Evolutionary conservation across 805 yeast genomes (phyloP), one percentile per base, ranked within the genome.

Genomic region (Cyberlindnera misumaiensis): DNA sequence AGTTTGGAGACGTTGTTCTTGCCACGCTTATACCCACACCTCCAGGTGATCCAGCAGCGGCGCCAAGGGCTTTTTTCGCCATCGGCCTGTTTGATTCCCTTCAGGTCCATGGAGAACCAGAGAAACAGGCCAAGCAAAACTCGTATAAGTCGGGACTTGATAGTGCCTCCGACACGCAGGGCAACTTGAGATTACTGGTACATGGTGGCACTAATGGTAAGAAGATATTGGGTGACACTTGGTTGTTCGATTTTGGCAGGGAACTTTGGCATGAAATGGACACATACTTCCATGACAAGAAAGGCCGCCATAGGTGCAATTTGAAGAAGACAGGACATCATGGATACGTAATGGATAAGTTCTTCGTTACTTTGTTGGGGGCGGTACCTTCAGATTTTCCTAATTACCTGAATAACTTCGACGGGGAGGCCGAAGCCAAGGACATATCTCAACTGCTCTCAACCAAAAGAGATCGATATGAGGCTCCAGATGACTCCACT

Each of bases 221-320:
- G 9, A 52, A 60, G 13, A 63, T 72, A 10, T 49, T 59, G 18
- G 72, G 74, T 20, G 79, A 73, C 52, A 47, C 65, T 47, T 74
- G 79, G 79, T 62, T 65, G 58, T 73, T 70, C 44, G 68, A 70
- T 44, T 46, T 73, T 18, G 63, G 62, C 22, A 46, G 59, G 1
- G 74, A 68, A 40, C 49, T 51, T 2, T 74, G 80, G 80, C 30
- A 34, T 12, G 35, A 44, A 13, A 26, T 57, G 1, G 40, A 44
- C 1, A 47, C 63, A 0, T 53, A 29, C 36, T 64, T 59, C 14
- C 60, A 60, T 11, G 31, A 41, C 40, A 12, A 38, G 16, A 25
- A 26, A 13, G 18, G 30, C 7, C 11, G 30, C 3, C 22, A 31
- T 39, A 33, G 36, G 38, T 18, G 46, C 33, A 52, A 38, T 28